Evolutionary conservation across 768 basidiomycete genomes (phyloP), one percentile per base, ranked within the genome.

Genomic region (Rubroboletus pulcherrimus): DNA sequence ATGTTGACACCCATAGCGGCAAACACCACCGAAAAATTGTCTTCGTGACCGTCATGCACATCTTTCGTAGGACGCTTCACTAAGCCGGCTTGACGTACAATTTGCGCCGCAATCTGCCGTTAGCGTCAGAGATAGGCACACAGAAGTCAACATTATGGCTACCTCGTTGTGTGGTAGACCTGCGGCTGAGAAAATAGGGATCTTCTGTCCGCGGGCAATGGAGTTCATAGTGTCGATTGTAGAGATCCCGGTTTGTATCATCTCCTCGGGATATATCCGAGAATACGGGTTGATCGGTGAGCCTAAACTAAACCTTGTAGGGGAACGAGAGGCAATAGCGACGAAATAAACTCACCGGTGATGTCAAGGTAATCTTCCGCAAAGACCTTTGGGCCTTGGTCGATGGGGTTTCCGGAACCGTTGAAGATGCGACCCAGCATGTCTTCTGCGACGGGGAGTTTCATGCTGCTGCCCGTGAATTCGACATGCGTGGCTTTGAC

Each of bases 1-100:
- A 97, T 97, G 78, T 99, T 99, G 56, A 96, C 97, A 82, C 97
- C 97, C 97, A 99, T 98, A 39, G 97, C 97, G 54, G 95, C 97
- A 71, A 98, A 99, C 46, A 98, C 97, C 67, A 99, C 95, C 46
- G 93, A 96, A 82, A 99, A 99, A 75, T 99, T 99, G 77, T 99
- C 96, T 79, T 97, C 96, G 75, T 98, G 96, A 53, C 94, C 96
- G 68, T 99, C 97, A 67, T 95, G 95, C 15, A 96, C 94, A 66
- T 91, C 93, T 74, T 98, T 98, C 45, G 91, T 93, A 7, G 97
- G 96, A 44, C 94, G 81, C 75, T 93, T 94, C 67, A 99, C 97
- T 56, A 99, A 78, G 59, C 96, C 97, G 35, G 97, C 92, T 78
- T 99, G 97, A 71, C 97, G 93, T 78, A 98, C 98, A 71, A 98